These are phyloP conservation scores for Neonectria faginata DNA, from an alignment of 2,329 filamentous ascomycete genomes.

Conservation along the genomic window DNA sequence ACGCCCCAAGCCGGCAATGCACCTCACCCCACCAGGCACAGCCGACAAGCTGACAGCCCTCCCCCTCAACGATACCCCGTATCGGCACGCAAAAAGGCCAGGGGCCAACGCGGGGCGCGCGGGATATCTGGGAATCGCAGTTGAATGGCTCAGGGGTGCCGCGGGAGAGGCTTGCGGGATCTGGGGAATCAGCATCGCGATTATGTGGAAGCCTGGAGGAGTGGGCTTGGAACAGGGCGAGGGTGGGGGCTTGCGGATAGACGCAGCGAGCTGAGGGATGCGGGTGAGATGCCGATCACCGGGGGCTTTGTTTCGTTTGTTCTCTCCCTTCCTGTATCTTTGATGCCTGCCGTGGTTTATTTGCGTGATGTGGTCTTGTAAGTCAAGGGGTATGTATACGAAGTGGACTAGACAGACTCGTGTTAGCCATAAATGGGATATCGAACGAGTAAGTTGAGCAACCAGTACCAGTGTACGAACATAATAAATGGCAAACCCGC, in stretches of 20 bases:
- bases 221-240: slow-evolving; percentile 9
- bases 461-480: neutral
- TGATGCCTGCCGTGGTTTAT: neutral
- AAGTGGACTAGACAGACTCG: neutral
- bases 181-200: slow-evolving; percentile 34
- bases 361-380: neutral
- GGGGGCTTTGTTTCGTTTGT: slow-evolving; percentile 9
- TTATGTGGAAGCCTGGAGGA: slow-evolving; percentile 35
- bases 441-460: neutral
- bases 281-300: slow-evolving; percentile 17
- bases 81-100: neutral
- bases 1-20: neutral
- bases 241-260: neutral
- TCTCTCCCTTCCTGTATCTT: neutral
- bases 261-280: neutral
- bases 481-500: neutral
- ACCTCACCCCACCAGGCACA: neutral
- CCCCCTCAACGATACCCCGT: neutral
- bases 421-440: neutral
- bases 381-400: neutral
- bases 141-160: slow-evolving; percentile 9
- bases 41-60: neutral
- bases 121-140: slow-evolving; percentile 13
- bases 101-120: neutral
- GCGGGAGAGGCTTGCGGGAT: slow-evolving; percentile 13